Percentiles rank a stretch among this genome's conserved stretches.
Evolutionary conservation across 371 early-diverging fungal species (phyloP).

Genomic region (Mucor irregularis): DNA sequence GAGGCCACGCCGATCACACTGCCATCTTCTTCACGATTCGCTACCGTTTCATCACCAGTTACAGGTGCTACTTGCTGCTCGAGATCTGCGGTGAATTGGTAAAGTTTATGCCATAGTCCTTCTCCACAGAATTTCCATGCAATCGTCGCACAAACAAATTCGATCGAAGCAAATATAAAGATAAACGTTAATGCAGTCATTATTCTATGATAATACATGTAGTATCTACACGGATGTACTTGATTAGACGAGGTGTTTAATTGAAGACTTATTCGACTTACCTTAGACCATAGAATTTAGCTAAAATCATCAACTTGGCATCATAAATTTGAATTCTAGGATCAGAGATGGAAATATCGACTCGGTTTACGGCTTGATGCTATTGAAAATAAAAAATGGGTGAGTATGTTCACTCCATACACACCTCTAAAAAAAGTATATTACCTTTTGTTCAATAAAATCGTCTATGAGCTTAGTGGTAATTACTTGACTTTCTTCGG

Average conservation of each 20-base stretch:
- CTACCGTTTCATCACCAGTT: neutral
- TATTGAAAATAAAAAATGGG: neutral
- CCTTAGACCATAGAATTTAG: conserved; percentile 81
- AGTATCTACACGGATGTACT: conserved; percentile 49
- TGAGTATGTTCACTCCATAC: neutral
- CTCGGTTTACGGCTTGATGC: conserved; percentile 54
- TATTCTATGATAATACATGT: conserved; percentile 79
- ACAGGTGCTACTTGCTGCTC: neutral
- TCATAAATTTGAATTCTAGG: conserved; percentile 69
- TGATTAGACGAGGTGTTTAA: neutral
- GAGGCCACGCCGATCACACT: too few relatives aligned
- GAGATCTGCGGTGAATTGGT: neutral
- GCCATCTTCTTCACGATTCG: neutral
- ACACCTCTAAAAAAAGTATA: too few relatives aligned
- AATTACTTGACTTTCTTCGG: conserved; percentile 69
- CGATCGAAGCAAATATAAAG: conserved; percentile 65
- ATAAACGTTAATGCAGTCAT: conserved; percentile 66
- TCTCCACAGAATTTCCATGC: conserved; percentile 62
- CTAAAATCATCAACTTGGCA: conserved; percentile 64
- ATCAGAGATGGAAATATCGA: conserved; percentile 59
- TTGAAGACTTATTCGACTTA: conserved; percentile 27
- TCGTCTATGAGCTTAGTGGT: conserved; percentile 68
- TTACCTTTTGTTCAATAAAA: conserved; percentile 62
- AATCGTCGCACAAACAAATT: conserved; percentile 58
- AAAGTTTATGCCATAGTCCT: conserved; percentile 8